Base-by-base conservation (phyloP, 2,329 filamentous ascomycete species). In the Alternaria longipes region DNA sequence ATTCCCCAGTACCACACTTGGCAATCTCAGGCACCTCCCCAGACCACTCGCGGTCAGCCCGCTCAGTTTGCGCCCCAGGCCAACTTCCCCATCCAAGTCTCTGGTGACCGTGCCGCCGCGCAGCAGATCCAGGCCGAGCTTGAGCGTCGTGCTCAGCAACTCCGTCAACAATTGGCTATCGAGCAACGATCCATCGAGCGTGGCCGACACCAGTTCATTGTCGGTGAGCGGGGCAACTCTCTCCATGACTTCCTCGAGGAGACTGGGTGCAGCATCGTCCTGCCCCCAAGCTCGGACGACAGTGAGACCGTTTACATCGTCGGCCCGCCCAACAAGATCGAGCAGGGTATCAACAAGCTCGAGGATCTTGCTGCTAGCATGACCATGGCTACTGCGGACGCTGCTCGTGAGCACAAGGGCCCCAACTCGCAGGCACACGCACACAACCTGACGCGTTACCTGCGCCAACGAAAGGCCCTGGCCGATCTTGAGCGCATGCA, bases 161-260 rank as follows among this genome's bases (percentile, higher is more conserved):
- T 99, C 22, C 89, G 90, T 68, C 87, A 88, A 60, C 88, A 92
- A 75, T 84, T 98, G 51, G 87, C 90, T 42, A 83, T 95, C 50
- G 89, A 95, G 69, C 90, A 96, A 78, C 83, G 93, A 42, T 87
- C 90, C 6, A 92, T 98, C 69, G 91, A 94, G 78, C 90, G 90
- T 64, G 93, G 92, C 50, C 89, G 93, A 53, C 95, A 98, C 78
- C 94, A 97, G 78, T 98, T 97, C 83, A 95, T 99, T 74, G 89
- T 97, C 65, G 94, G 94, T 53, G 89, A 94, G 63, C 87, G 90
- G 63, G 93, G 92, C 63, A 86, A 91, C 63, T 89, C 92, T 18
- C 84, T 92, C 34, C 89, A 97, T 59, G 89, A 97, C 46, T 97
- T 99, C 83, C 89, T 97, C 66, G 86, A 89, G 46, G 89, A 97